Base-by-base conservation (phyloP, 257 asterid species). In the Perilla frutescens region DNA sequence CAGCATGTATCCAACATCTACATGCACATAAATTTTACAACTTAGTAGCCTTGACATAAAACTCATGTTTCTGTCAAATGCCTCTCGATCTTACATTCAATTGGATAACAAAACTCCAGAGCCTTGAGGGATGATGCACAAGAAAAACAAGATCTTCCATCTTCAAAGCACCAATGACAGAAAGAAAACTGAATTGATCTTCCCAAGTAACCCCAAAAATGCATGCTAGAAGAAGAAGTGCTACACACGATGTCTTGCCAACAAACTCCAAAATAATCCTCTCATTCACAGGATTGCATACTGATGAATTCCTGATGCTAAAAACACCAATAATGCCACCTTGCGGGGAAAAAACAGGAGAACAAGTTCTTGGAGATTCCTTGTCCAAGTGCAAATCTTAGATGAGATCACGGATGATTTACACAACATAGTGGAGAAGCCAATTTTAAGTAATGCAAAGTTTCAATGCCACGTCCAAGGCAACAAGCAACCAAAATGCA, bases 121-220 rank as follows among this genome's bases (percentile, higher is more conserved):
- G 85, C 83, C 71, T 80, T 76, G 82, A 66, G 53, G 79, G 82
- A 79, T 78, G 86, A 83, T 82, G 77, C 83, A 82, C 72, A 73
- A 80, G 81, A 84, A 76, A 73, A 78, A 70, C 72, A 81, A 77
- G 73, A 75, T 68, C 84, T 70, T 73, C 83, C 65, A 77, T 61
- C 82, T 81, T 80, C 85, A 58, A 79, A 78, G 81, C 76, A 81
- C 64, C 84, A 76, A 59, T 54, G 53, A 70, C 81, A 68, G 83
- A 81, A 72, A 60, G 70, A 85, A 75, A 75, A 77, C 78, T 36
- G 81, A 73, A 53, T 59, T 72, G 78, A 43, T 74, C 84, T 60
- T 62, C 84, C 82, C 82, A 77, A 47, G 77, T 68, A 48, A 75
- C 76, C 78, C 78, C 83, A 74, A 72, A 20, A 68, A 34, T 45